Evolutionary conservation across 1,284 basidiomycete genomes (phyloP), one percentile per base, ranked within the genome.

Genomic region (Tremellales sp.): DNA sequence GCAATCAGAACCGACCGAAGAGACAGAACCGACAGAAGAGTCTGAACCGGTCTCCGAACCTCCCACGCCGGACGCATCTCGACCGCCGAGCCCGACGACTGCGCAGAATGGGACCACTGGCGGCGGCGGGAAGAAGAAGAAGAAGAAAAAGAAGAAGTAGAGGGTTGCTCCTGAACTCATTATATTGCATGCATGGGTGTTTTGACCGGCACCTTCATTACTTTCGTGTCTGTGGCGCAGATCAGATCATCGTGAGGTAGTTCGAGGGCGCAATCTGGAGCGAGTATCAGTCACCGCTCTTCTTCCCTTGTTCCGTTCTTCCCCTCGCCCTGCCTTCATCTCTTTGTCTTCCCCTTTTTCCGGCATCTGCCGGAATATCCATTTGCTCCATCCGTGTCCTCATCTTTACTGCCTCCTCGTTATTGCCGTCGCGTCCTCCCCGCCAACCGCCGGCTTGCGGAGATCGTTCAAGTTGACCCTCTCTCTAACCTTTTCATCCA

Each of bases 201-300:
- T 24, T 45, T 24, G 31, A 26, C 46, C 24, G 19, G 29, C 33
- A 45, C 32, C n/a, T 24, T 21, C 35, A 35, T 32, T 21, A 25
- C n/a, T n/a, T 26, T 36, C 41, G 24, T 21, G n/a, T 14, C 16
- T 28, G 27, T 16, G 27, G 22, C 31, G 19, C 16, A 25, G 25
- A 22, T 53, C 37, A 65, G 10, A 62, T 50, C 45, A 67, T 41
- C 4, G 65, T 57, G 42, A 70, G 65, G 51, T 70, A 70, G 50
- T 70, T 70, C 29, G 66, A 68, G 0, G 68, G 68, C 9, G 68
- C 68, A 42, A 70, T 70, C 68, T 68, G 50, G 6, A 14, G 21
- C 13, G 13, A 5, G n/a, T n/a, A 21, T 31, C 19, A 31, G 7
- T 13, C 12, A 27, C 13, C 22, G 22, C 6, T 31, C 14, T 14